These are phyloP conservation scores for Phanerochaete carnosa DNA, from an alignment of 768 basidiomycete species.

Conservation along the genomic window DNA sequence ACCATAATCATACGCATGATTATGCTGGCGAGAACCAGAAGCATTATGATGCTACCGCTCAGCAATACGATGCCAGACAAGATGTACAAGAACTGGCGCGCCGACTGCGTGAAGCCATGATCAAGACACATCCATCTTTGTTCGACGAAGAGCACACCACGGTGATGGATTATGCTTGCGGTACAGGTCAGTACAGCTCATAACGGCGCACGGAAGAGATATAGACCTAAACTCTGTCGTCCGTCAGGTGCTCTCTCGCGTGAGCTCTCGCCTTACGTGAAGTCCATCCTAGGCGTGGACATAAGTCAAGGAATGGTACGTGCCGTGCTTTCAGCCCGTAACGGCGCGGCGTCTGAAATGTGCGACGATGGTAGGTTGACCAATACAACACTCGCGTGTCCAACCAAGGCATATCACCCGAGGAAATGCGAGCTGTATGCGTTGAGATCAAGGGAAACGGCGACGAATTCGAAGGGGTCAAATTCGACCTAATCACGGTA, in stretches of 20 bases:
- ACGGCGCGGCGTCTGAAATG: background rate
- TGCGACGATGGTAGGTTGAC: constrained; percentile 34
- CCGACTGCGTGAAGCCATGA: constrained; percentile 26
- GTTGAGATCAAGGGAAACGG: constrained; percentile 45
- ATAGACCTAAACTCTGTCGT: background rate
- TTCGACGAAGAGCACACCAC: constrained; percentile 56
- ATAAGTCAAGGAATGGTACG: constrained; percentile 61
- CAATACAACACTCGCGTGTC: constrained; percentile 53
- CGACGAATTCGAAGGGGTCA: constrained; percentile 45
- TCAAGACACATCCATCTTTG: constrained; percentile 17
- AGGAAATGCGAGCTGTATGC: constrained; percentile 67
- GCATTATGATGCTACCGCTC: constrained; percentile 33
- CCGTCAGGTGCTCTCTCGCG: constrained; percentile 58
- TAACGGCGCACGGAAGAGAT: background rate
- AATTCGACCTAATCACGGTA: constrained; percentile 73
- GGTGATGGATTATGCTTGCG: constrained; percentile 75
- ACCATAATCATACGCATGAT: constrained; percentile 12
- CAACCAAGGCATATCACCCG: constrained; percentile 59
- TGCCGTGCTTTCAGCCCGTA: background rate
- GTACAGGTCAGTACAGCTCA: constrained; percentile 45
- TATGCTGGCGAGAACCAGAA: constrained; percentile 34
- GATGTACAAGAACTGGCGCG: constrained; percentile 20
- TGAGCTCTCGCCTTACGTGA: constrained; percentile 56
- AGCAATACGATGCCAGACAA: constrained; percentile 23
- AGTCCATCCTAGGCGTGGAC: constrained; percentile 69